phyloP scores from a whole-genome alignment of 2,329 filamentous ascomycete genomes.

The Trichoderma asperellum region DNA sequence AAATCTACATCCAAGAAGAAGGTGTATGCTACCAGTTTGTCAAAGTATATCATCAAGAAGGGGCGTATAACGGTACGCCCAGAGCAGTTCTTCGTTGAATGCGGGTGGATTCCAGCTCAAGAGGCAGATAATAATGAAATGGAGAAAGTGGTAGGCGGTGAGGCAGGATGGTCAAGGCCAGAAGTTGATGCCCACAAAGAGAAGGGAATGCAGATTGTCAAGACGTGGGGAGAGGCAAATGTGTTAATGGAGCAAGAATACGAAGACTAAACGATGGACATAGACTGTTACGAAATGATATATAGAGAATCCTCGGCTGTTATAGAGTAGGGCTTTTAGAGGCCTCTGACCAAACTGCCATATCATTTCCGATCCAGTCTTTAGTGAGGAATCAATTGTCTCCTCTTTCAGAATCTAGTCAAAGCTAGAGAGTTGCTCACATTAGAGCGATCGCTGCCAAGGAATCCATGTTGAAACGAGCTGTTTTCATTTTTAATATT shows the following conservation, averaged over 20 bases:
- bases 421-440: too few species aligned
- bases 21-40: neutral
- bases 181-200: constrained; percentile 13
- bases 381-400: too few species aligned
- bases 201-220: constrained; percentile 15
- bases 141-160: neutral
- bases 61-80: neutral
- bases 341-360: too few species aligned
- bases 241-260: constrained; percentile 6
- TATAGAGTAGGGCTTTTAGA: too few species aligned
- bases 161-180: constrained; percentile 10
- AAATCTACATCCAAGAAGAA: neutral
- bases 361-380: too few species aligned
- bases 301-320: too few species aligned
- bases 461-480: neutral
- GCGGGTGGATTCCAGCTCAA: neutral
- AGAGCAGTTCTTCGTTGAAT: neutral
- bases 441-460: neutral
- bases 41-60: neutral
- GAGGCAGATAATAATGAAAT: neutral
- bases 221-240: constrained; percentile 18
- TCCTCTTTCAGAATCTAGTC: too few species aligned
- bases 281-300: neutral
- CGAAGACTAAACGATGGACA: neutral
- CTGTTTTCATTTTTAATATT: too few species aligned